phyloP scores from a whole-genome alignment of 2,329 filamentous ascomycete species.

The Cryphonectria parasitica region DNA sequence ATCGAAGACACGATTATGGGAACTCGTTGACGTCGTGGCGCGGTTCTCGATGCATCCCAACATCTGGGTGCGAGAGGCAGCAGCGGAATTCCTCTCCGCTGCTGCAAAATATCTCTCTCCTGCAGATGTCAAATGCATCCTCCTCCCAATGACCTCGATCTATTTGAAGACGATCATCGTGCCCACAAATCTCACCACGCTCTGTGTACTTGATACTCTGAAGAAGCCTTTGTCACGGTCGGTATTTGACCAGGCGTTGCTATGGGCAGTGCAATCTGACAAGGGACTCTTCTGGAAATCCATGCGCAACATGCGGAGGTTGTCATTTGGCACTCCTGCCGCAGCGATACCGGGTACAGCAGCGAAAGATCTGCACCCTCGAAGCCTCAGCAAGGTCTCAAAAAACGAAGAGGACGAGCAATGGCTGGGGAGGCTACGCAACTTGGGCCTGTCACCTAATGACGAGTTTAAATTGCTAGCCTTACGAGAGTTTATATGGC shows the following conservation, averaged over 20 bases:
- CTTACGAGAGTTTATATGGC: conserved; percentile 89
- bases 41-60: conserved; percentile 94
- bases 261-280: conserved; percentile 83
- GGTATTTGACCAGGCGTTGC: conserved; percentile 82
- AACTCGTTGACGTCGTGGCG: conserved; percentile 80
- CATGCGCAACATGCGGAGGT: conserved; percentile 65
- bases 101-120: conserved; percentile 74
- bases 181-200: conserved; percentile 65
- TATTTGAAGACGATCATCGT: conserved; percentile 78
- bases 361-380: conserved; percentile 58
- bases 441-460: conserved; percentile 77
- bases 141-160: conserved; percentile 77
- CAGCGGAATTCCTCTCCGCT: conserved; percentile 79
- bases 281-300: conserved; percentile 87
- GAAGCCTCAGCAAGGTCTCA: conserved; percentile 63
- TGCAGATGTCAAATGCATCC: conserved; percentile 82
- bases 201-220: conserved; percentile 76
- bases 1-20: conserved; percentile 82
- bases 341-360: conserved; percentile 58
- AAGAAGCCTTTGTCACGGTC: conserved; percentile 79
- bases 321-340: conserved; percentile 68
- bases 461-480: conserved; percentile 90
- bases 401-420: conserved; percentile 93
- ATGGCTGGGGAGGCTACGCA: conserved; percentile 85
- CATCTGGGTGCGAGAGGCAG: conserved; percentile 90